Evolutionary conservation across 495 filamentous ascomycete genomes (phyloP).

Genomic region (Hyphodiscus hymeniophilus): DNA sequence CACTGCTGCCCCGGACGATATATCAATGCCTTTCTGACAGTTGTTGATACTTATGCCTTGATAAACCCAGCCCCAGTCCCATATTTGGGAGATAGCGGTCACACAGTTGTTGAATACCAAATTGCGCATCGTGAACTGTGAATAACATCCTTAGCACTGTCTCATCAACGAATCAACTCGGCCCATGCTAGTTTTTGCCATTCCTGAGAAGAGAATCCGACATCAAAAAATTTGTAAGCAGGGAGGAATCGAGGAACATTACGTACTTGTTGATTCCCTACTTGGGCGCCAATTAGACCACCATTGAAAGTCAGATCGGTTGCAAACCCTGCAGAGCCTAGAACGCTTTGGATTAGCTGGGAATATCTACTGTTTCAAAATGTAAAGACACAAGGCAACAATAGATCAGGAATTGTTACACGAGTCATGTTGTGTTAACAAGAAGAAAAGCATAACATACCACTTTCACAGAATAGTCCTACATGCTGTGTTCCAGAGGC

Average conservation of each 20-base stretch:
- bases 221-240: too few relatives aligned
- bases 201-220: too few relatives aligned
- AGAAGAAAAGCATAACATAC: conserved; percentile 29
- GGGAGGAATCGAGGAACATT: too few relatives aligned
- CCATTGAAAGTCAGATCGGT: conserved; percentile 78
- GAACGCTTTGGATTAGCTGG: conserved; percentile 72
- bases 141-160: too few relatives aligned
- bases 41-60: conserved; percentile 49
- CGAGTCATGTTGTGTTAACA: conserved; percentile 61
- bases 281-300: conserved; percentile 73
- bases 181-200: too few relatives aligned
- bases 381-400: neutral
- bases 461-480: conserved; percentile 53
- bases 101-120: conserved; percentile 10
- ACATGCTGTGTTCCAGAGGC: conserved; percentile 57
- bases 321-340: conserved; percentile 81
- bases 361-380: conserved; percentile 71
- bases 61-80: conserved; percentile 33
- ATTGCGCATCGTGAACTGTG: conserved; percentile 16
- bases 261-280: conserved; percentile 92
- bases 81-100: neutral
- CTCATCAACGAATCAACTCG: too few relatives aligned
- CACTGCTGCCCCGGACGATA: conserved; percentile 38
- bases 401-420: neutral
- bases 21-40: conserved; percentile 54